phyloP scores from a whole-genome alignment of 306 rosid species.

The Citrullus colocynthis region DNA sequence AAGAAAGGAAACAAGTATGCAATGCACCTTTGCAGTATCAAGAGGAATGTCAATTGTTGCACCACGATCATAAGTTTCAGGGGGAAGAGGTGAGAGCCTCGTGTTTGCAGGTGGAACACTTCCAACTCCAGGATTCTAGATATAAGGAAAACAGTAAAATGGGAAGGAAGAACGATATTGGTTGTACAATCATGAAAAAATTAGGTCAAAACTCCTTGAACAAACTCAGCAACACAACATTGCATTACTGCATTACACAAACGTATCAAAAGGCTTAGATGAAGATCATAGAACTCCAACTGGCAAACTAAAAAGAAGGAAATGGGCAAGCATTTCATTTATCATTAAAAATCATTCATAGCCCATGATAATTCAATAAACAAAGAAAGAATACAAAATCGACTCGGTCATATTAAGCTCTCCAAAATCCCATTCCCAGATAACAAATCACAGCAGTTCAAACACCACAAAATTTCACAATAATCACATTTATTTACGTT shows the following conservation, averaged over 20 bases:
- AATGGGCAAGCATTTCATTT: neutral
- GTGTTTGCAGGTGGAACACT: constrained; percentile 41
- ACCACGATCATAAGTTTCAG: constrained; percentile 56
- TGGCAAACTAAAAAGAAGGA: neutral
- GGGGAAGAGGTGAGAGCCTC: constrained; percentile 59
- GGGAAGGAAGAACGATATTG: neutral
- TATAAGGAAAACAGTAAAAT: constrained; percentile 10
- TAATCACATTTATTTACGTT: neutral
- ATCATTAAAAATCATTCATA: neutral
- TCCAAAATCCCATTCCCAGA: neutral
- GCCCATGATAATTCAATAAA: neutral
- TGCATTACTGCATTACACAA: neutral
- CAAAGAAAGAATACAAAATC: neutral
- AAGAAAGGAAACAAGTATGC: neutral
- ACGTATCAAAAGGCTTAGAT: neutral
- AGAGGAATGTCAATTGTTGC: constrained; percentile 57
- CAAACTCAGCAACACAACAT: neutral
- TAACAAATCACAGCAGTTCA: neutral
- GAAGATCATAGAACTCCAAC: neutral
- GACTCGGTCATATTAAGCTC: neutral
- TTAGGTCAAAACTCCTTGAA: neutral
- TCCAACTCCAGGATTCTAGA: constrained; percentile 32
- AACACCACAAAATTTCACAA: neutral
- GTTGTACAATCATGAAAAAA: neutral
- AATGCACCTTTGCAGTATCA: constrained; percentile 38